Conservation (phyloP, 306 rosid genomes). For the Astragalus membranaceus region DNA sequence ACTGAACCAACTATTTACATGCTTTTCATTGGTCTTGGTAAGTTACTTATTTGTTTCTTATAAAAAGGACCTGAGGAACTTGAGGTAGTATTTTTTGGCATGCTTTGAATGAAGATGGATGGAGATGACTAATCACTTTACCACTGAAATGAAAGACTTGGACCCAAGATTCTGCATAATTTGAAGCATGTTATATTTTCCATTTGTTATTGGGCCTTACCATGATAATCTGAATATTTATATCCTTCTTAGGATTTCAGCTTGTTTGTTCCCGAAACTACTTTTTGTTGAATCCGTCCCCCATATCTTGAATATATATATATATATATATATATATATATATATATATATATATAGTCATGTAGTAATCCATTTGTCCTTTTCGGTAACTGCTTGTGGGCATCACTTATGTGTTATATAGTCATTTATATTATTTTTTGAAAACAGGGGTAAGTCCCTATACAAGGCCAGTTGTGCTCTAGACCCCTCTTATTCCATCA, state of each 20-base stretch:
- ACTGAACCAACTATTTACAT: no score
- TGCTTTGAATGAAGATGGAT: slow-evolving; percentile 3
- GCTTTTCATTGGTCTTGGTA: no score
- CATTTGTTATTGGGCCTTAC: background rate
- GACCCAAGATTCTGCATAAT: background rate
- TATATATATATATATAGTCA: background rate
- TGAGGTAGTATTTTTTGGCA: background rate
- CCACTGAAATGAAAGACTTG: background rate
- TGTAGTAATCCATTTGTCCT: background rate
- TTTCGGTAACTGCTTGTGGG: background rate
- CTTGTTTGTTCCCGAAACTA: background rate
- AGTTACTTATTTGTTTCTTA: no score
- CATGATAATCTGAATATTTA: background rate
- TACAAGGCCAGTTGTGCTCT: background rate
- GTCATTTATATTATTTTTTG: background rate
- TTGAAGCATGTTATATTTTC: background rate
- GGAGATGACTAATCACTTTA: slow-evolving; percentile 1
- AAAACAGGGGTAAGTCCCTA: background rate
- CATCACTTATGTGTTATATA: background rate
- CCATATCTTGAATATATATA: background rate
- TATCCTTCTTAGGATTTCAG: background rate
- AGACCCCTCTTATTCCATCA: background rate
- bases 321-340: background rate
- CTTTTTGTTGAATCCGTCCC: background rate
- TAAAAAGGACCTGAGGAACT: no score